A percentile compares a stretch with the other conserved stretches of the same genome.
Conservation (phyloP, 495 filamentous ascomycete species). For the Margaritispora aquatica region DNA sequence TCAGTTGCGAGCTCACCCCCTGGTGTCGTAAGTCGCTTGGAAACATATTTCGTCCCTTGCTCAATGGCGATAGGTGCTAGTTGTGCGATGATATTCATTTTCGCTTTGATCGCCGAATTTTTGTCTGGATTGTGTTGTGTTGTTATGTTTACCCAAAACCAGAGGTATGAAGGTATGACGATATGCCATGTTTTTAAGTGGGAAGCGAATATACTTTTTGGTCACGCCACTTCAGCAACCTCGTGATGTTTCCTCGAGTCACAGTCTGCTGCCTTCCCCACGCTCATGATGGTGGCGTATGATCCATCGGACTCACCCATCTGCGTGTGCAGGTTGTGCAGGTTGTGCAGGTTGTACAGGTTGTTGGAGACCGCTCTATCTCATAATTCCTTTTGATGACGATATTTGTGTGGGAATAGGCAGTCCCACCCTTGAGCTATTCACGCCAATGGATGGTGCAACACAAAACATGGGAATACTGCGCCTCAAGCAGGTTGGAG, state of each 20-base stretch:
- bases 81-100: constrained; percentile 1
- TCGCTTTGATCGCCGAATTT: neutral
- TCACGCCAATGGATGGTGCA: too few relatives aligned
- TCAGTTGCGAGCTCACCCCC: constrained; percentile 1
- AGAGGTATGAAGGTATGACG: too few relatives aligned
- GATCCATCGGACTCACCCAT: neutral
- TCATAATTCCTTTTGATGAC: neutral
- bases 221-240: neutral
- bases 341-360: too few relatives aligned
- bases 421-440: too few relatives aligned
- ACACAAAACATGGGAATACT: too few relatives aligned
- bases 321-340: neutral
- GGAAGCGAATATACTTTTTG: neutral
- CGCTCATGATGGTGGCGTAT: neutral
- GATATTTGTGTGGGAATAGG: neutral
- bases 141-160: neutral
- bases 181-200: neutral
- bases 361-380: neutral
- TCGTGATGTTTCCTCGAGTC: neutral
- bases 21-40: neutral
- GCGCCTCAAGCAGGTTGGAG: too few relatives aligned
- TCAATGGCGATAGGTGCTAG: constrained; percentile 6
- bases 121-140: neutral
- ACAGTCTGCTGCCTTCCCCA: neutral
- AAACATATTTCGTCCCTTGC: constrained; percentile 8